Evolutionary conservation across 345 rosid genomes (phyloP), one percentile per base, ranked within the genome.

Genomic region (Salix koriyanagi): DNA sequence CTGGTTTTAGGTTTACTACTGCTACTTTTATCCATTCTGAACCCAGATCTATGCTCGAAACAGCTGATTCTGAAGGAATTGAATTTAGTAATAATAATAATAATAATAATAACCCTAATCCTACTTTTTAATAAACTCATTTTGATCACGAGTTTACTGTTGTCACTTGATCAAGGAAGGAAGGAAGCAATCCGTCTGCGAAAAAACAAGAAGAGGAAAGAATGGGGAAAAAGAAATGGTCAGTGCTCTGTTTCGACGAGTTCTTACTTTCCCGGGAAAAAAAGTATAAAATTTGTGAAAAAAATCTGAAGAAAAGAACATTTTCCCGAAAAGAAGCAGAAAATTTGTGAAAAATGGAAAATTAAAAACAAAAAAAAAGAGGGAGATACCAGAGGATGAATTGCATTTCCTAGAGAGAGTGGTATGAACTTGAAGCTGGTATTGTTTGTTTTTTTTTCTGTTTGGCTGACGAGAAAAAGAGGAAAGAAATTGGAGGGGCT

Each of bases 21-120:
- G 97, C 97, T 28, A 93, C 97, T 83, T 94, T 96, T 13, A 92
- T 16, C 95, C 91, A 96, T 85, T 96, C 98, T 3, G 99, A 90
- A 15, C 99, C 99, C 73, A 96, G 94, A 94, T 96, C 99, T 86
- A 96, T 76, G 84, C 98, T 93, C 50, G 90, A 86, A 66, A 94
- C 97, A 4, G 98, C 98, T 1, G 97, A 90, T 71, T 91, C 87
- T 10, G 95, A 85, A 2, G 77, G 82, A 21, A 54, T 39, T 6
- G 58, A 42, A 23, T 70, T 65, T 21, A 74, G 7, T 6, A 13
- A 7, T 7, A 74, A 11, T 6, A 13, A 7, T 7, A 26, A 60
- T 8, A 82, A 18, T 7, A 75, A 75, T 16, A 30, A 75, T 26
- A 79, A 14, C 2, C 67, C 26, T 6, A 82, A 56, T 74, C 79